Evolutionary conservation across 2,329 filamentous ascomycete genomes (phyloP), one percentile per base, ranked within the genome.

Genomic region (Byssoonygena ceratinophila): DNA sequence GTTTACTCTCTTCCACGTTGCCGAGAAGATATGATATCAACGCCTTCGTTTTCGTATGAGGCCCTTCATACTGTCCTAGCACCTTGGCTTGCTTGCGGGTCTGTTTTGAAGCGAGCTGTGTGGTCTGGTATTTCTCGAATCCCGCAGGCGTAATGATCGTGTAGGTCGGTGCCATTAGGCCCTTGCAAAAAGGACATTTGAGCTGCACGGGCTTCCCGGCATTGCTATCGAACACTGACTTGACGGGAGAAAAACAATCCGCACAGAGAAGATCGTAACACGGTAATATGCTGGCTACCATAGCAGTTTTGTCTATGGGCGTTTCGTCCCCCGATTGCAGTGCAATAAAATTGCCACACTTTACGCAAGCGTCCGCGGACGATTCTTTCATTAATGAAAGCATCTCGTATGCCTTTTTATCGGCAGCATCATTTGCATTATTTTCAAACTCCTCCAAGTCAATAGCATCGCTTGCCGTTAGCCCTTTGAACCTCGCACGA

Each of bases 31-130:
- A 82, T n/a, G 83, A 74, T 0, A 98, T 64, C 1, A 98, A 74
- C 1, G 87, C 88, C 53, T 79, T 82, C 0, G 92, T 95, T 72
- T 98, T 98, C 4, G 90, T 94, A 63, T 94, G 89, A 0, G 91
- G 91, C 0, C 90, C 90, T 40, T 77, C 76, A 64, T 97, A 98
- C 40, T 75, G 79, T 22, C 80, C 80, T 9, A 84, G 62, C 46
- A 75, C 73, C 62, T 83, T 85, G 46, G 76, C 77, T 12, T 76
- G 72, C 48, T 58, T 60, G 40, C 54, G 64, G 63, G 68, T 75
- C 53, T 67, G 71, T 62, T 69, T 76, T 66, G 63, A 75, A 71
- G 64, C 81, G 67, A 70, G 82, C 73, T 79, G 64, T 73, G 79
- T 66, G 69, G 81, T 66, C 50, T 73, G 63, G 48, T 76, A 72